Evolutionary conservation across 1,284 basidiomycete species (phyloP).

Genomic region (Cryptococcus sp.): DNA sequence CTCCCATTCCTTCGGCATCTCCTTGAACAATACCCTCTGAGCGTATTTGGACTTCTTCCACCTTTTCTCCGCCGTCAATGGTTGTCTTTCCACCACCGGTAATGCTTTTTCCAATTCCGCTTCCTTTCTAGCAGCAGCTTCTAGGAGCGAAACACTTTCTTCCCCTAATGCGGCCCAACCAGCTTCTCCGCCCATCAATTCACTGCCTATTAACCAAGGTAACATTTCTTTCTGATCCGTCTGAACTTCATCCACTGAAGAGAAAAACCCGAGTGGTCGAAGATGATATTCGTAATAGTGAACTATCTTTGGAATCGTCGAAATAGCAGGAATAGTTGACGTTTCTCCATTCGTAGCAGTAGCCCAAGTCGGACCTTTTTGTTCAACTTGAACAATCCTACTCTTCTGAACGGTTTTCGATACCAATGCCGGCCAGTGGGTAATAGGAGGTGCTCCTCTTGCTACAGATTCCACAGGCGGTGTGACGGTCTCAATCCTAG

Average conservation of each 20-base stretch:
- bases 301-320: conserved; percentile 1
- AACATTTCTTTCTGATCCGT: conserved; percentile 23
- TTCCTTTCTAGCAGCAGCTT: conserved; percentile 21
- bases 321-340: background rate
- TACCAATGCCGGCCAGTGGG: conserved; percentile 38
- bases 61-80: conserved; percentile 10
- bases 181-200: conserved; percentile 26
- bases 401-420: conserved; percentile 1
- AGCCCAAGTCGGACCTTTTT: background rate
- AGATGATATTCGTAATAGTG: conserved; percentile 22
- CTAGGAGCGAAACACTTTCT: conserved; percentile 22
- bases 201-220: conserved; percentile 27
- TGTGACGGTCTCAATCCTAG: conserved; percentile 21
- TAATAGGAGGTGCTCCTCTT: conserved; percentile 19
- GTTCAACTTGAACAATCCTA: conserved; percentile 1
- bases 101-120: conserved; percentile 8
- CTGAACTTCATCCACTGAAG: conserved; percentile 15
- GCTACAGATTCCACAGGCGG: background rate
- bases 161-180: conserved; percentile 28
- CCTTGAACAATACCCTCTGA: conserved; percentile 24
- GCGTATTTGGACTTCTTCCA: conserved; percentile 30
- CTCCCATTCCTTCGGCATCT: conserved; percentile 26
- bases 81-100: conserved; percentile 4
- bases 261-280: conserved; percentile 38
- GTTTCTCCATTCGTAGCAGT: background rate